Percentiles rank a stretch among this genome's conserved stretches.
Evolutionary conservation across 1,284 basidiomycete genomes (phyloP).

Genomic region (Pyrrhoderma lamaoense): DNA sequence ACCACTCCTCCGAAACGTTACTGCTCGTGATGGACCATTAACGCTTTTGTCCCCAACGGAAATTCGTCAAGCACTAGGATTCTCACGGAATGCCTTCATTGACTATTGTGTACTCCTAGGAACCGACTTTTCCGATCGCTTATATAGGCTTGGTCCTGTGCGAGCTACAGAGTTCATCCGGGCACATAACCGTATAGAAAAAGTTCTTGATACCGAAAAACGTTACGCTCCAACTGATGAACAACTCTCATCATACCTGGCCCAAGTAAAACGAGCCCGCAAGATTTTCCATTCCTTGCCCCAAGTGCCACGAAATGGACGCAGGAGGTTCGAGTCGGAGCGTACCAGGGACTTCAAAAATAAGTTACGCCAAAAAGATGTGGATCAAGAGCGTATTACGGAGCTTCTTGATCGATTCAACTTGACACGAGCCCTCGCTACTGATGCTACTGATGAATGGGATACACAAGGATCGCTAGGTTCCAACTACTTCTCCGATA

Average conservation of each 20-base stretch:
- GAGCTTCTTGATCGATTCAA: constrained; percentile 42
- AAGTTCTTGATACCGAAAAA: constrained; percentile 49
- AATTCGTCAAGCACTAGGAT: constrained; percentile 50
- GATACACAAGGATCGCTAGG: constrained; percentile 37
- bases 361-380: constrained; percentile 29
- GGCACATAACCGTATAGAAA: constrained; percentile 66
- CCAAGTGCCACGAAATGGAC: constrained; percentile 43
- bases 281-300: constrained; percentile 57
- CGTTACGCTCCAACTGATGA: constrained; percentile 41
- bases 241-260: constrained; percentile 42
- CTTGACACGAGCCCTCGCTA: constrained; percentile 35
- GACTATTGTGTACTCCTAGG: constrained; percentile 83
- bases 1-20: constrained; percentile 70
- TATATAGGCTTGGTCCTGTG: constrained; percentile 69
- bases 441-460: constrained; percentile 31
- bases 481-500: constrained; percentile 61
- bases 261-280: constrained; percentile 52
- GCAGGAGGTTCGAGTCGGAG: no score
- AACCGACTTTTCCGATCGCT: constrained; percentile 81
- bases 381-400: constrained; percentile 35
- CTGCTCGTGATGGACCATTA: constrained; percentile 50
- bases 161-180: constrained; percentile 69
- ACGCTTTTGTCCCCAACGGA: constrained; percentile 53
- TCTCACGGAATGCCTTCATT: constrained; percentile 53
- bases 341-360: no score